Evolutionary conservation across 345 rosid species (phyloP).

Genomic region (Cardamine resedifolia): DNA sequence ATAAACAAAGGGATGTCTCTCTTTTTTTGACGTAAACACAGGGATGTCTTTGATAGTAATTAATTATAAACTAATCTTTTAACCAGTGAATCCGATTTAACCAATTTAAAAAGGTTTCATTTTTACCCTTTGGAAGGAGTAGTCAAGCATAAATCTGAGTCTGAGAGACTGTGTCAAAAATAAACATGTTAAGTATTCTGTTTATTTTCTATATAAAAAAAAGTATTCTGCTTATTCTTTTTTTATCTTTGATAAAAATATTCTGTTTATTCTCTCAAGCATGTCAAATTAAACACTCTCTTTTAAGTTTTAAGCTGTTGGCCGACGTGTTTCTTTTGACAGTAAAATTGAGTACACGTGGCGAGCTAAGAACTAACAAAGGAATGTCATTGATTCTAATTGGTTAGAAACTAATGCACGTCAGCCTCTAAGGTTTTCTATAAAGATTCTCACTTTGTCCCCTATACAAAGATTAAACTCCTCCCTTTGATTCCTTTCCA

Average conservation of each 20-base stretch:
- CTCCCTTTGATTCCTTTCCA: not conserved
- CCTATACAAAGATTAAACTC: not conserved
- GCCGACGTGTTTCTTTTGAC: not conserved
- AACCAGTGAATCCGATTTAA: not conserved
- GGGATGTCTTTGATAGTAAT: not conserved
- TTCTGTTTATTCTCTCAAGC: not conserved
- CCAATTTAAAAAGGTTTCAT: not conserved
- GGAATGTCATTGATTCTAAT: not conserved
- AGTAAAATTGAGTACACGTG: not conserved
- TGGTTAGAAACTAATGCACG: constrained; percentile 15
- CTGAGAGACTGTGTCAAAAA: no score
- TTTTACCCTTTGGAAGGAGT: not conserved
- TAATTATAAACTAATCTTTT: not conserved
- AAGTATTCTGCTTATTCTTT: not conserved
- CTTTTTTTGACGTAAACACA: no score
- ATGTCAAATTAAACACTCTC: not conserved
- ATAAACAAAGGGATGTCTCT: not conserved
- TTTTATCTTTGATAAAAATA: no score
- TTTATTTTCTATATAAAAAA: not conserved
- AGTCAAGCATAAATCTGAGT: not conserved
- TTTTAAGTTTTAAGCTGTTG: no score
- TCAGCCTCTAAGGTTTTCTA: not conserved
- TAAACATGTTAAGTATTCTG: no score
- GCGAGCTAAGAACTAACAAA: not conserved
- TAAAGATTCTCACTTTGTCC: constrained; percentile 5